Evolutionary conservation across 441 rosid genomes (phyloP), one percentile per base, ranked within the genome.

Genomic region (Syzygium syzygioides): DNA sequence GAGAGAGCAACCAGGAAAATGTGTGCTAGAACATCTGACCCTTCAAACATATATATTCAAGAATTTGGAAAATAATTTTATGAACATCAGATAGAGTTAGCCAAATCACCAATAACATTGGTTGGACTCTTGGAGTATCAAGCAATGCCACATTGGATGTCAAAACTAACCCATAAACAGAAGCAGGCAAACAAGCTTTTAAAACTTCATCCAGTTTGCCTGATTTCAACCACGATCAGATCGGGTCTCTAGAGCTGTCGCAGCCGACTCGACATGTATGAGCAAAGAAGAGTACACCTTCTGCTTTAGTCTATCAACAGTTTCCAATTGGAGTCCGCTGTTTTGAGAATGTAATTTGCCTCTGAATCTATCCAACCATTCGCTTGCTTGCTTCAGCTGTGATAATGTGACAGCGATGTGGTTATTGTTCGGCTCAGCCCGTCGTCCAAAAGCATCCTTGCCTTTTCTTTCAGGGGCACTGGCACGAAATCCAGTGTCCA

Each of bases 231-330:
- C 89, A 45, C 92, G 93, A 89, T 91, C 94, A 86, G 97, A 90
- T 85, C 91, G 92, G 90, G 92, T 92, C 90, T 93, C 95, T 20
- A 95, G 92, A 87, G 98, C 97, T n/a, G 94, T 93, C 71, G 98
- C 96, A 89, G 97, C 98, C 55, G 99, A 96, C 89, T 96, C 98
- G 52, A 97, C 96, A 80, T 96, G 94, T 88, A 92, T 87, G 30
- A 97, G 95, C 95, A 97, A 93, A 89, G 95, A 97, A 50, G 95
- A 87, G 90, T 97, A 95, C 88, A 97, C 93, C 87, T 96, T 96
- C 90, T 94, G 95, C 93, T 97, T 96, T 93, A 97, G 90, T 79
- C 95, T 80, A 79, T 96, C 95, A 84, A 94, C 91, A 55, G 93
- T 92, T 60, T 94, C 95, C 50, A 80, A 85, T 86, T 90, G 50